Percentiles rank a stretch among this genome's conserved stretches.
Evolutionary conservation across 495 filamentous ascomycete species (phyloP).

Genomic region (Immersiella caudata): DNA sequence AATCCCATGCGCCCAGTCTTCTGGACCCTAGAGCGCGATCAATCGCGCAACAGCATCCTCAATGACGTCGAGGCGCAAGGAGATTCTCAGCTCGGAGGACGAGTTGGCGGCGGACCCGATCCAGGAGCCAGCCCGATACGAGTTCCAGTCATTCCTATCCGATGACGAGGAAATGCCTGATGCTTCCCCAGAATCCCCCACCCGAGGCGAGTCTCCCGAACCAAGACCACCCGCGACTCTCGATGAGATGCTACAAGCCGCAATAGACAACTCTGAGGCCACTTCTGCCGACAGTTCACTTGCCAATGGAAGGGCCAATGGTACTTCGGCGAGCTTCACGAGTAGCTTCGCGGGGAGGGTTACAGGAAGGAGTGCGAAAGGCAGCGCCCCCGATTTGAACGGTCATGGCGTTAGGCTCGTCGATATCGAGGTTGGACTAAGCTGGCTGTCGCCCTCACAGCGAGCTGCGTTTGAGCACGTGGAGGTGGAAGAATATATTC

Average conservation of each 20-base stretch:
- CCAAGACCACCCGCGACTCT: neutral
- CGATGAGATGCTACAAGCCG: neutral
- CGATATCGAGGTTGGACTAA: conserved; percentile 32
- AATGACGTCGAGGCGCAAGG: conserved; percentile 23
- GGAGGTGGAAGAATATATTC: conserved; percentile 17
- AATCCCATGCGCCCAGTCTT: neutral
- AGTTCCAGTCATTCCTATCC: conserved; percentile 31
- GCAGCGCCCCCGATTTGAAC: neutral
- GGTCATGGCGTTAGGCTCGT: conserved; percentile 12
- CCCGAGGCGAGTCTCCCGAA: neutral
- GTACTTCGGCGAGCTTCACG: neutral
- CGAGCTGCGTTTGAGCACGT: conserved; percentile 24
- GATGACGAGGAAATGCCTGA: conserved; percentile 25
- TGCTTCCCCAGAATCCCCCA: neutral
- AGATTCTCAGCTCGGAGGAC: conserved; percentile 26
- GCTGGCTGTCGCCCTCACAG: conserved; percentile 20
- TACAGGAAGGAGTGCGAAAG: neutral
- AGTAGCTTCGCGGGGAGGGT: neutral
- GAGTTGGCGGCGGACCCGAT: conserved; percentile 22
- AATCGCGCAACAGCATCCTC: neutral
- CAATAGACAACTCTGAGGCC: neutral
- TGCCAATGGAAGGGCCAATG: neutral
- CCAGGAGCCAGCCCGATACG: conserved; percentile 23
- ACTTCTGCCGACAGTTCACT: neutral
- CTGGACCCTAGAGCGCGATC: neutral